Percentiles rank a stretch among this genome's conserved stretches.
phyloP scores from a whole-genome alignment of 1,139 yeast genomes.

The Komagataea norvegica region DNA sequence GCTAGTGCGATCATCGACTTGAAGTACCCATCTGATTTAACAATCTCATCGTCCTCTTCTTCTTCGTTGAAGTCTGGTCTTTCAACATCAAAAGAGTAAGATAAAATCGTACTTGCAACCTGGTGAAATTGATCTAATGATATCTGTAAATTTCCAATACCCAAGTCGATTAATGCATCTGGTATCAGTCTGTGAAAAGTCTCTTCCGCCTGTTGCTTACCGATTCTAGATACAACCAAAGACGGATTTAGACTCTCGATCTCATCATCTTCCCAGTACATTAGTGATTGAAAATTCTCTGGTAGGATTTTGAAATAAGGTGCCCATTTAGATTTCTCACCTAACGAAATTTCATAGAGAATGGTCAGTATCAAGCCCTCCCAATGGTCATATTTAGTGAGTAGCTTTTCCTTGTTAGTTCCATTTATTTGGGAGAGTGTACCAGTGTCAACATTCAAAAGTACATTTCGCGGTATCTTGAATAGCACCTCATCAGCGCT shows the following conservation, averaged over 20 bases:
- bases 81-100: slow-evolving; percentile 65
- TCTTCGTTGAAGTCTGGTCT: slow-evolving; percentile 34
- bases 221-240: slow-evolving; percentile 62
- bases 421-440: slow-evolving; percentile 34
- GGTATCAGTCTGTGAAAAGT: slow-evolving; percentile 45
- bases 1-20: slow-evolving; percentile 95
- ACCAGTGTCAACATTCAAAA: slow-evolving; percentile 58
- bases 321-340: slow-evolving; percentile 53
- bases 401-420: slow-evolving; percentile 34
- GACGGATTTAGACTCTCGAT: slow-evolving; percentile 61
- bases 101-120: slow-evolving; percentile 66
- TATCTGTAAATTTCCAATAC: slow-evolving; percentile 28
- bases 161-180: slow-evolving; percentile 28
- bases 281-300: slow-evolving; percentile 55
- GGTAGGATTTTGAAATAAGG: slow-evolving; percentile 75
- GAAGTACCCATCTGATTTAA: slow-evolving; percentile 41
- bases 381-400: slow-evolving; percentile 60
- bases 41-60: slow-evolving; percentile 33
- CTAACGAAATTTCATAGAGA: slow-evolving; percentile 47
- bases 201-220: slow-evolving; percentile 59
- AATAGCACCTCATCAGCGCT: slow-evolving; percentile 56
- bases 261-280: slow-evolving; percentile 65
- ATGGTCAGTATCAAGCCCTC: slow-evolving; percentile 65
- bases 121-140: slow-evolving; percentile 44
- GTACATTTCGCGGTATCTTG: slow-evolving; percentile 55